phyloP scores from a whole-genome alignment of 495 filamentous ascomycete species.

The Neurospora sp. region DNA sequence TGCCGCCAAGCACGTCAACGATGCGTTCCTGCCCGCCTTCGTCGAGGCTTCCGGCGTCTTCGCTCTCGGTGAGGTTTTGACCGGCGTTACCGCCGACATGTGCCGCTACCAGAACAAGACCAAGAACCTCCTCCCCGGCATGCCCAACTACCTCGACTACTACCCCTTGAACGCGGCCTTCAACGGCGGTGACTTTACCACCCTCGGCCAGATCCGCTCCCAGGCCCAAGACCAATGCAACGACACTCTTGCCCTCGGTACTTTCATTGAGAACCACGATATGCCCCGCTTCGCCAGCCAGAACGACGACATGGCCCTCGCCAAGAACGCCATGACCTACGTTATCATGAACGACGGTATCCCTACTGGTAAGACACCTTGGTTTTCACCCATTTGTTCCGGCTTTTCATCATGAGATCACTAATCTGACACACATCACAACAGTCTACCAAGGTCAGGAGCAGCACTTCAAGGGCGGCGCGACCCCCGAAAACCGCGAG shows the following conservation, averaged over 20 bases:
- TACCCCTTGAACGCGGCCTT: slow-evolving; percentile 44
- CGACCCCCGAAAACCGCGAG: slow-evolving; percentile 59
- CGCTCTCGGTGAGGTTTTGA: slow-evolving; percentile 53
- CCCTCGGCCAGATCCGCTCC: slow-evolving; percentile 7
- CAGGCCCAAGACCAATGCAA: slow-evolving; percentile 16
- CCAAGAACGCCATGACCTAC: slow-evolving; percentile 64
- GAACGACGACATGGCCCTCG: slow-evolving; percentile 45
- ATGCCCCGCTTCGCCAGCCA: slow-evolving; percentile 53
- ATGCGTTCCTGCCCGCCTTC: slow-evolving; percentile 57
- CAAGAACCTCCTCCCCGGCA: slow-evolving; percentile 46
- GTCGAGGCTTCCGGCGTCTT: slow-evolving; percentile 60
- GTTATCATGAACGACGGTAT: slow-evolving; percentile 54
- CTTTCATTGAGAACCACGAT: slow-evolving; percentile 76
- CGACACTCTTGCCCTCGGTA: slow-evolving; percentile 35
- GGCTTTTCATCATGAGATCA: neutral
- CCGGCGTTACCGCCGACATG: slow-evolving; percentile 14
- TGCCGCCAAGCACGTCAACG: slow-evolving; percentile 61
- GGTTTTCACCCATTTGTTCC: neutral
- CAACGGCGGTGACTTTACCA: slow-evolving; percentile 16
- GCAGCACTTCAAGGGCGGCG: slow-evolving; percentile 53
- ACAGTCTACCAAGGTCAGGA: slow-evolving; percentile 52
- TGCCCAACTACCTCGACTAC: slow-evolving; percentile 60
- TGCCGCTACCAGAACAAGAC: slow-evolving; percentile 20
- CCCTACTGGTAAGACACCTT: slow-evolving; percentile 21
- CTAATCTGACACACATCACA: neutral